These are phyloP conservation scores for Platismatia glauca DNA, from an alignment of 495 filamentous ascomycete species.

Conservation along the genomic window DNA sequence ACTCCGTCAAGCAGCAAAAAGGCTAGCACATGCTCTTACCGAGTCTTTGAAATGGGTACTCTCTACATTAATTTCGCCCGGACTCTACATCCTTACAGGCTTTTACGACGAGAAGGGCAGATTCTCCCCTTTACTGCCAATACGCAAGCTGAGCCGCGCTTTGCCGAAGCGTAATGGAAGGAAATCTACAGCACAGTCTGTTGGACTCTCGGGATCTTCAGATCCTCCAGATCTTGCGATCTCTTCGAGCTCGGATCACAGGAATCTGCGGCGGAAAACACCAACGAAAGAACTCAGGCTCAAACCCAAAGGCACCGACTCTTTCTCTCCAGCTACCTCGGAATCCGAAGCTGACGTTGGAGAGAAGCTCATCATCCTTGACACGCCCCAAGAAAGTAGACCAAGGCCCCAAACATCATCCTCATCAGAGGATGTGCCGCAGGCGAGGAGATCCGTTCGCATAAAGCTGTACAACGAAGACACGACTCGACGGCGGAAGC, in stretches of 20 bases:
- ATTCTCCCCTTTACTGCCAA: constrained; percentile 61
- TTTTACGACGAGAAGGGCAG: constrained; percentile 71
- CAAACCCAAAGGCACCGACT: constrained; percentile 29
- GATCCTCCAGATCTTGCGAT: constrained; percentile 3
- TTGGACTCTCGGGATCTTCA: constrained; percentile 29
- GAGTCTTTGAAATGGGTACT: constrained; percentile 45
- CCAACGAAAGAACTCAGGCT: constrained; percentile 21
- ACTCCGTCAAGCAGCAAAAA: constrained; percentile 32
- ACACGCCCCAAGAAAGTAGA: constrained; percentile 30
- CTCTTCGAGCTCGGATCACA: constrained; percentile 18
- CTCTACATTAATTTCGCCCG: constrained; percentile 67
- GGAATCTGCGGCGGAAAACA: constrained; percentile 19
- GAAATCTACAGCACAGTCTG: constrained; percentile 30
- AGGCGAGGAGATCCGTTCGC: constrained; percentile 69
- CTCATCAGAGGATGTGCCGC: constrained; percentile 51
- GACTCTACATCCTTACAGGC: constrained; percentile 67
- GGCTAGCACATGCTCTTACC: constrained; percentile 24
- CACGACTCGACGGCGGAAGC: constrained; percentile 51
- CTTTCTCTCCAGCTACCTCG: constrained; percentile 37
- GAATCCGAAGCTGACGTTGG: constrained; percentile 39
- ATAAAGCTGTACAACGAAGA: constrained; percentile 90
- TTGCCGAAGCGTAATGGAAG: constrained; percentile 30
- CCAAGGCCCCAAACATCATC: constrained; percentile 41
- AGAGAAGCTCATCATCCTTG: constrained; percentile 1
- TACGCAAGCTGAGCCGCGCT: constrained; percentile 48